Evolutionary conservation across 2,329 filamentous ascomycete species (phyloP).

Genomic region (Epicoccum sorghinum): DNA sequence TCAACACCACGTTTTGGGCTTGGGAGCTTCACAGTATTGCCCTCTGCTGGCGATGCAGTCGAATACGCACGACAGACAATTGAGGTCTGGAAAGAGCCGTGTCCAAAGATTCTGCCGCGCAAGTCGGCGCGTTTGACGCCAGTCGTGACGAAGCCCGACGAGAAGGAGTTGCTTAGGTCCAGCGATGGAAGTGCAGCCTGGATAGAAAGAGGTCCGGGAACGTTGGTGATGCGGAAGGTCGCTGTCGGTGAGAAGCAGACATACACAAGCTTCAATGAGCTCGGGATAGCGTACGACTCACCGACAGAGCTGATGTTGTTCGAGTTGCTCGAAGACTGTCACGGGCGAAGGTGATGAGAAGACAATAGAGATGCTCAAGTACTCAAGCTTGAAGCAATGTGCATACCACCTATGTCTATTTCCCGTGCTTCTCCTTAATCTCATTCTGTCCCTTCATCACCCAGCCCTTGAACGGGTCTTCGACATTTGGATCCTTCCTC

Average conservation of each 20-base stretch:
- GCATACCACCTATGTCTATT: neutral
- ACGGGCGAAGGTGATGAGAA: constrained; percentile 6
- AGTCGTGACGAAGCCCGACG: constrained; percentile 6
- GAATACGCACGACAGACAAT: constrained; percentile 2
- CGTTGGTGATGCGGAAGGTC: constrained; percentile 4
- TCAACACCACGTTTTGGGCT: constrained; percentile 22
- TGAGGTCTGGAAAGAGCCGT: constrained; percentile 20
- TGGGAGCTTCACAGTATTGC: constrained; percentile 13
- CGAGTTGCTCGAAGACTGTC: constrained; percentile 13
- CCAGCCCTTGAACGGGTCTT: constrained; percentile 34
- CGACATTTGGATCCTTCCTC: constrained; percentile 28
- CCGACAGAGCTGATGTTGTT: constrained; percentile 15
- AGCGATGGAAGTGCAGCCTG: neutral
- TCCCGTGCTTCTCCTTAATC: constrained; percentile 5
- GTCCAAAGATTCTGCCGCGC: constrained; percentile 5
- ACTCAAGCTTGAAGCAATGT: too few relatives aligned
- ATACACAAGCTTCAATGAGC: constrained; percentile 9
- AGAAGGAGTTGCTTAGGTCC: constrained; percentile 8
- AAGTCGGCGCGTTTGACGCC: constrained; percentile 14
- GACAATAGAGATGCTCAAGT: too few relatives aligned
- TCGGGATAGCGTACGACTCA: constrained; percentile 9
- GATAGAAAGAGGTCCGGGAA: constrained; percentile 5
- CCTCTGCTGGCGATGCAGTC: neutral
- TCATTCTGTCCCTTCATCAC: constrained; percentile 14
- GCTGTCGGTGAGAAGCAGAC: neutral